Percentiles rank a stretch among this genome's conserved stretches.
Conservation (phyloP, 345 rosid species). For the Camelina hispida region DNA sequence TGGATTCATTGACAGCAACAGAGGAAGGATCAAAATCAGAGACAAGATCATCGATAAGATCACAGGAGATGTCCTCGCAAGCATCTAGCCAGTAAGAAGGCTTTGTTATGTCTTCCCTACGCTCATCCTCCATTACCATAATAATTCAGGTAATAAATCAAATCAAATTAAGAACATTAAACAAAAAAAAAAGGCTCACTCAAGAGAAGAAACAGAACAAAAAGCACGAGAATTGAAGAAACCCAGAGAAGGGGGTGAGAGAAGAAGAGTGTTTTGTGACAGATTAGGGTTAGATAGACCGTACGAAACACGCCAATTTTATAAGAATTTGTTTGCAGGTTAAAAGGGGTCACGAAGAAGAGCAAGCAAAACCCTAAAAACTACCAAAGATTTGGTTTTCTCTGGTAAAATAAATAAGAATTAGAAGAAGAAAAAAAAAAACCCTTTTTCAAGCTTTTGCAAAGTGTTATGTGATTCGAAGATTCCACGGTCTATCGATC, state of each 20-base stretch:
- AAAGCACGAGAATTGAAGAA: conserved; percentile 15
- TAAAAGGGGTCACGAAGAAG: conserved; percentile 40
- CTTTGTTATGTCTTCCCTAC: conserved; percentile 44
- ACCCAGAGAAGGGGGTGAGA: conserved; percentile 26
- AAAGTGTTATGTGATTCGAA: conserved; percentile 58
- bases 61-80: conserved; percentile 80
- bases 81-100: conserved; percentile 97
- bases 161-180: conserved; percentile 1
- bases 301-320: conserved; percentile 70
- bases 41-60: conserved; percentile 67
- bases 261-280: conserved; percentile 41
- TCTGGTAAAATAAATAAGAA: not conserved
- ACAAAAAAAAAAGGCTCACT: conserved; percentile 4
- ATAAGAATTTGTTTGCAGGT: conserved; percentile 20
- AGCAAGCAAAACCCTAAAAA: conserved; percentile 37
- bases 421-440: not conserved
- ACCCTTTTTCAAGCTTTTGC: not conserved
- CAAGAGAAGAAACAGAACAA: not conserved
- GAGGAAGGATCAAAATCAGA: conserved; percentile 61
- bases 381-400: not conserved
- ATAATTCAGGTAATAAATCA: conserved; percentile 8
- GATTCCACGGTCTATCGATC: conserved; percentile 87
- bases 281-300: conserved; percentile 83
- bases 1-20: conserved; percentile 52
- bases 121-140: conserved; percentile 56